These are phyloP conservation scores for Dioscorea cayenensis DNA, from an alignment of 116 monocot genomes.

Conservation along the genomic window DNA sequence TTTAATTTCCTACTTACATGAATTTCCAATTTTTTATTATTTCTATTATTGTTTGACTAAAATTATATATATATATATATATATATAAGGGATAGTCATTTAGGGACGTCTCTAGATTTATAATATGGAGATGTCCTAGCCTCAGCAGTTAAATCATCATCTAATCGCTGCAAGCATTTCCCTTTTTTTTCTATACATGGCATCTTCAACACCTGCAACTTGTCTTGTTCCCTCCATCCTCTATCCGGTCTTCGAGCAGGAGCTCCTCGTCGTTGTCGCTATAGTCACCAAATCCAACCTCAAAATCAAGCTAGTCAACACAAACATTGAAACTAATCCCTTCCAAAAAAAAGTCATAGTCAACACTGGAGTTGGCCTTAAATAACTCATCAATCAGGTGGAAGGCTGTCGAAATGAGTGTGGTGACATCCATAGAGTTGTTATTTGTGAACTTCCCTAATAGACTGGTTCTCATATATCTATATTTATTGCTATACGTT, in stretches of 20 bases:
- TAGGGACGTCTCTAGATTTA: too few species aligned
- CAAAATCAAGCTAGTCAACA: slow-evolving; percentile 42
- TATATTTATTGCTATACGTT: too few species aligned
- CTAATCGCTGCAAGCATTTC: slow-evolving; percentile 6
- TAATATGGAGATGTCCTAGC: too few species aligned
- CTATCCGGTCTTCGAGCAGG: slow-evolving; percentile 49
- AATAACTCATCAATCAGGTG: slow-evolving; percentile 56
- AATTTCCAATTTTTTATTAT: too few species aligned
- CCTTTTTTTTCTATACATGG: slow-evolving; percentile 62
- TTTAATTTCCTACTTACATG: too few species aligned
- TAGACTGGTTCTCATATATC: too few species aligned
- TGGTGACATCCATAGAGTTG: too few species aligned
- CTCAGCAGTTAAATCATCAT: too few species aligned
- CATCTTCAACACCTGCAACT: slow-evolving; percentile 25
- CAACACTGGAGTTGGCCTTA: slow-evolving; percentile 53
- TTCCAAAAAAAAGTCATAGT: slow-evolving; percentile 26
- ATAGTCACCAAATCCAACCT: slow-evolving; percentile 16
- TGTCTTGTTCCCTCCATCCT: slow-evolving; percentile 34
- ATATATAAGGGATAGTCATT: too few species aligned
- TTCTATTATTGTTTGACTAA: too few species aligned
- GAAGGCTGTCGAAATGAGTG: slow-evolving; percentile 54
- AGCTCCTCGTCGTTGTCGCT: slow-evolving; percentile 38
- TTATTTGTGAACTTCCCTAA: too few species aligned
- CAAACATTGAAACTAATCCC: slow-evolving; percentile 23
- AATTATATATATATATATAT: too few species aligned